Percentiles rank a stretch among this genome's conserved stretches.
Evolutionary conservation across 2,329 filamentous ascomycete species (phyloP).

Genomic region (Clonostachys rosea): DNA sequence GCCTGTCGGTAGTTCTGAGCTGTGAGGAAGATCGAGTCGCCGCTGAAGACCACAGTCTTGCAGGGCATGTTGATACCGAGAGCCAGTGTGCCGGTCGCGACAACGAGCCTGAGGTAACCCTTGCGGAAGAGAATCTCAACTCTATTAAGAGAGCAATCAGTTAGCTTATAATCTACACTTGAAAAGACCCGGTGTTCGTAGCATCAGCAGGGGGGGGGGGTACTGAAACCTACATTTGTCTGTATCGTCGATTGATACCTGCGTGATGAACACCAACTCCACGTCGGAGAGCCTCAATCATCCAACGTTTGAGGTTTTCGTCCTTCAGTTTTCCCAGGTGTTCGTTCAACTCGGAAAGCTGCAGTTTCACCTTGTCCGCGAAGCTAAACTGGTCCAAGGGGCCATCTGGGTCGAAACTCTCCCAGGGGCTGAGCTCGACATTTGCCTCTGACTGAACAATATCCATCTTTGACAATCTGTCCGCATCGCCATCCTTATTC

Average conservation of each 20-base stretch:
- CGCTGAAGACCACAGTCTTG: slow-evolving; percentile 73
- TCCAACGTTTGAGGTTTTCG: slow-evolving; percentile 31
- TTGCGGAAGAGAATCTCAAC: slow-evolving; percentile 73
- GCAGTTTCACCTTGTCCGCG: slow-evolving; percentile 55
- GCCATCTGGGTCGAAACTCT: slow-evolving; percentile 62
- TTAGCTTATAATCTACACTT: not conserved
- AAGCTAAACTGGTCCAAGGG: slow-evolving; percentile 63
- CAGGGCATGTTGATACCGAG: slow-evolving; percentile 83
- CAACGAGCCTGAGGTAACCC: slow-evolving; percentile 64
- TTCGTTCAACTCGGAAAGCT: slow-evolving; percentile 51
- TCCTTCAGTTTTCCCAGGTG: slow-evolving; percentile 46
- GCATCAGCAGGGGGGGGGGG: not conserved
- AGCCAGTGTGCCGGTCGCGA: slow-evolving; percentile 72
- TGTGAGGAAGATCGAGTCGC: slow-evolving; percentile 69
- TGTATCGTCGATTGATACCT: slow-evolving; percentile 74
- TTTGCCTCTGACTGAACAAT: slow-evolving; percentile 50
- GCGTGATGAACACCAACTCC: slow-evolving; percentile 76
- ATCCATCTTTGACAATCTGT: slow-evolving; percentile 46
- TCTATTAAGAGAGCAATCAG: slow-evolving; percentile 13
- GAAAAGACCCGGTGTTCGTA: no score
- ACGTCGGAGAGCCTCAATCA: slow-evolving; percentile 58
- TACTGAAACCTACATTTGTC: slow-evolving; percentile 45
- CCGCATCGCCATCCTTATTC: slow-evolving; percentile 26
- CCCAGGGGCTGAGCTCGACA: slow-evolving; percentile 50
- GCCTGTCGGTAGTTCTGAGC: slow-evolving; percentile 74